These are phyloP conservation scores for Gaeumannomyces sp. DNA, from an alignment of 2,329 filamentous ascomycete genomes.

Conservation along the genomic window DNA sequence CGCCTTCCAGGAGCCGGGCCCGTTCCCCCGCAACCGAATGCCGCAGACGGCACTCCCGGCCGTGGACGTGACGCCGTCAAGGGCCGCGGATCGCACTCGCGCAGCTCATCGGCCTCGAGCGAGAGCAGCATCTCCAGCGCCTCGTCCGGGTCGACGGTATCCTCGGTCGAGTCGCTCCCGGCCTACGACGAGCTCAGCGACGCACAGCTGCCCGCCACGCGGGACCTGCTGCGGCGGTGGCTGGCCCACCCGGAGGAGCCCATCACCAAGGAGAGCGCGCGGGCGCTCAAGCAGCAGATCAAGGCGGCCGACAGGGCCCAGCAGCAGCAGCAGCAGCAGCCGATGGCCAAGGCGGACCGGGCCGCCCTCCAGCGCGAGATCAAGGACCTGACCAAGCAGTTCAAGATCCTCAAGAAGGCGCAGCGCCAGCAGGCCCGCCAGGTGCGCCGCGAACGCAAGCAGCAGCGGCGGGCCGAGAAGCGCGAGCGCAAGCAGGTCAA, in stretches of 20 bases:
- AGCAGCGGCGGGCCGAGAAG: slow-evolving; percentile 22
- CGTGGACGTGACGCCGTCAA: background rate
- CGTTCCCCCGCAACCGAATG: background rate
- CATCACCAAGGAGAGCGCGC: slow-evolving; percentile 39
- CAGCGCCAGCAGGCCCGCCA: slow-evolving; percentile 27
- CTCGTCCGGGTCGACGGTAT: slow-evolving; percentile 29
- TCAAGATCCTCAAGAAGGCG: slow-evolving; percentile 33
- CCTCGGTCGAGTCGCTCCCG: slow-evolving; percentile 47
- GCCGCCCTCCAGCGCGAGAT: slow-evolving; percentile 37
- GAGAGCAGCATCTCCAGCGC: slow-evolving; percentile 29
- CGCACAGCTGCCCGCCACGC: slow-evolving; percentile 41
- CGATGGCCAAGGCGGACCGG: slow-evolving; percentile 20
- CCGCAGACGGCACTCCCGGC: background rate
- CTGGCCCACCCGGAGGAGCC: slow-evolving; percentile 42
- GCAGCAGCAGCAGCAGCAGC: slow-evolving; percentile 5
- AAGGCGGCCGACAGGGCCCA: background rate
- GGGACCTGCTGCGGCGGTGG: slow-evolving; percentile 40
- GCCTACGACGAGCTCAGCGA: slow-evolving; percentile 44
- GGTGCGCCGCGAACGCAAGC: slow-evolving; percentile 26
- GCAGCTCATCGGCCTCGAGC: slow-evolving; percentile 23
- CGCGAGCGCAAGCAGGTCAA: slow-evolving; percentile 26
- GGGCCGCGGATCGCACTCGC: slow-evolving; percentile 1
- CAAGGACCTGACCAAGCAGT: slow-evolving; percentile 36
- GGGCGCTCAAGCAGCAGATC: slow-evolving; percentile 35
- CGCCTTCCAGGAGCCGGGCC: background rate